Evolutionary conservation across 2,329 filamentous ascomycete genomes (phyloP), one percentile per base, ranked within the genome.

Genomic region (Fusarium sp.): DNA sequence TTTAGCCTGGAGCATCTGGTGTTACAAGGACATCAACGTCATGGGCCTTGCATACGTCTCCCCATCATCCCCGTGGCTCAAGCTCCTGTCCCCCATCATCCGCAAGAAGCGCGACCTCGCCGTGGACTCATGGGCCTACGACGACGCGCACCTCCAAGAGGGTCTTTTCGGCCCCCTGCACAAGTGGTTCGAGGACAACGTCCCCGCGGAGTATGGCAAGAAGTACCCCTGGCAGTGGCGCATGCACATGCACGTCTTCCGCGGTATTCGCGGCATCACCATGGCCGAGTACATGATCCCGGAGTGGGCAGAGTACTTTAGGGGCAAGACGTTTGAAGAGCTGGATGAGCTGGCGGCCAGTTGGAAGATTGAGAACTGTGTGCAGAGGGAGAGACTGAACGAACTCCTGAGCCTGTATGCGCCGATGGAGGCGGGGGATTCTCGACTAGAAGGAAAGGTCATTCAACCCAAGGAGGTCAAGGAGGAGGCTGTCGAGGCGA

Each of bases 231-330:
- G 79, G 56, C 73, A 81, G 2, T 87, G 85, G 82, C 79, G 79
- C 11, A 83, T 84, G 33, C 80, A 85, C 42, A 74, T 83, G 58
- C 83, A 87, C 57, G 76, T 87, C 8, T 81, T 84, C 61, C 80
- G 81, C 4, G 80, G 81, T 59, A 80, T 67, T 74, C 83, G 65
- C 0, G 79, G 79, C 38, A 76, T 74, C 23, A 68, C 79, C 2
- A 69, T 89, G 64, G 81, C 83, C 2, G 81, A 83, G 62, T 85
- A 83, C 44, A 79, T 87, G 71, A 79, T 79, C 14, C 80, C 83
- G 59, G 87, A 89, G 74, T 86, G 85, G 76, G 86, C 86, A 1
- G 81, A 82, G 62, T 79, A 86, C 36, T 89, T 89, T 71, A 77
- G 78, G 58, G 83, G 76, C 5, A 85, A 84, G 77, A 78, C 77